These are phyloP conservation scores for Nitzschia palea DNA, from an alignment of 108 stramenopile species.

Conservation along the genomic window DNA sequence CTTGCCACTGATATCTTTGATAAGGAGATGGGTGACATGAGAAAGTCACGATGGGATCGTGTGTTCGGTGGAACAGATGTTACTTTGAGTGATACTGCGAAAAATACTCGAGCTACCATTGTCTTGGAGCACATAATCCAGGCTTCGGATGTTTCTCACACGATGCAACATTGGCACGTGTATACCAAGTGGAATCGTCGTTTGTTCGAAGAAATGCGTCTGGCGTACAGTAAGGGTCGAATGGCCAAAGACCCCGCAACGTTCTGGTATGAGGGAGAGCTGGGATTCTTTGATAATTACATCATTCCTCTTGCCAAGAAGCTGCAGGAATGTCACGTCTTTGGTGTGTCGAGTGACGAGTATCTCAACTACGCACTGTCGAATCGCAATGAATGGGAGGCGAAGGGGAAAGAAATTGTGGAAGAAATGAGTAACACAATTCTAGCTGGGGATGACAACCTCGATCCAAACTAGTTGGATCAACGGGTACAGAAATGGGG, in stretches of 20 bases:
- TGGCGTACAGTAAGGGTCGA: slow-evolving; percentile 8
- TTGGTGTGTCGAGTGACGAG: slow-evolving; percentile 31
- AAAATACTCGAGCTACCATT: slow-evolving; percentile 21
- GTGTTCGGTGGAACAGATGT: slow-evolving; percentile 21
- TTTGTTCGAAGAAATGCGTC: slow-evolving; percentile 28
- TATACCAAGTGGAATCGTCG: slow-evolving; percentile 42
- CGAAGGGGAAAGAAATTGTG: too few relatives aligned
- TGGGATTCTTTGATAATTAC: slow-evolving; percentile 40
- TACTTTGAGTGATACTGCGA: background rate
- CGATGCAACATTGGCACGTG: slow-evolving; percentile 48
- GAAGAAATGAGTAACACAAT: too few relatives aligned
- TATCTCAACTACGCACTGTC: slow-evolving; percentile 37
- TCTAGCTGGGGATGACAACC: too few relatives aligned
- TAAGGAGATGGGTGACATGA: slow-evolving; percentile 21
- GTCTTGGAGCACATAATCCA: slow-evolving; percentile 48
- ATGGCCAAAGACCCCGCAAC: slow-evolving; percentile 11
- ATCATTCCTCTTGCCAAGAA: slow-evolving; percentile 33
- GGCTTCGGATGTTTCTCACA: slow-evolving; percentile 45
- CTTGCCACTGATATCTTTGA: slow-evolving; percentile 43
- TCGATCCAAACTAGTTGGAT: too few relatives aligned
- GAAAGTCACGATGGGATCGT: slow-evolving; percentile 39
- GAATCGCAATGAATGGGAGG: too few relatives aligned
- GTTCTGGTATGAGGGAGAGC: slow-evolving; percentile 20
- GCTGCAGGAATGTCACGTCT: slow-evolving; percentile 33
- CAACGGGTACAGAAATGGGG: too few relatives aligned